These are phyloP conservation scores for Logfia minima DNA, from an alignment of 129 eudicot species.

Conservation along the genomic window DNA sequence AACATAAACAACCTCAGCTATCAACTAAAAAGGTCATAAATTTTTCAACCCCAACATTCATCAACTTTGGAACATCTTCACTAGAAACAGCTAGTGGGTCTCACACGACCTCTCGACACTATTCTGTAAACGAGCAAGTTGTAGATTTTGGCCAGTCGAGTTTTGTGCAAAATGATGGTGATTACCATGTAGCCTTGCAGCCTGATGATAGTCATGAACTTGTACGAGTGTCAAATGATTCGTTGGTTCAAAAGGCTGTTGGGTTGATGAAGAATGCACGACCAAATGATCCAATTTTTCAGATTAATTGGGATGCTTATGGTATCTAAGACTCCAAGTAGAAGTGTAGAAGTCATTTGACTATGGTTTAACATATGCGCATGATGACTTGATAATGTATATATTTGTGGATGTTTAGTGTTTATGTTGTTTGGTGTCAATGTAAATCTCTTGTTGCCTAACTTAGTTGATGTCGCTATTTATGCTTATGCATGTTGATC, in stretches of 20 bases:
- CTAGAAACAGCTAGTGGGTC: slow-evolving; percentile 16
- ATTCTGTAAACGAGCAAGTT: background rate
- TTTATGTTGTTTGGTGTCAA: background rate
- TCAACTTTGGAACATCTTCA: slow-evolving; percentile 21
- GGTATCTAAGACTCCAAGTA: background rate
- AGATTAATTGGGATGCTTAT: slow-evolving; percentile 43
- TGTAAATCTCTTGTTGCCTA: background rate
- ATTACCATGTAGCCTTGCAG: slow-evolving; percentile 38
- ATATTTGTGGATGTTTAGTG: background rate
- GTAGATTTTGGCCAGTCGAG: slow-evolving; percentile 4
- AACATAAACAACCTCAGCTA: background rate
- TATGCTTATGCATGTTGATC: background rate
- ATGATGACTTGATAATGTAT: background rate
- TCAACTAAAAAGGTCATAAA: slow-evolving; percentile 4
- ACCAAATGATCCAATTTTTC: slow-evolving; percentile 42
- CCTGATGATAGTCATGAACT: slow-evolving; percentile 29
- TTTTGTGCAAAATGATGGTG: slow-evolving; percentile 17
- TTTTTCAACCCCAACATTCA: background rate
- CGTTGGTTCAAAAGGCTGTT: slow-evolving; percentile 33
- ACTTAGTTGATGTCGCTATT: background rate
- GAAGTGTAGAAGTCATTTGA: background rate
- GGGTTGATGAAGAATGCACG: slow-evolving; percentile 41
- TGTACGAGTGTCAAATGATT: slow-evolving; percentile 31
- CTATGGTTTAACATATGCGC: background rate
- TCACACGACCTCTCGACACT: slow-evolving; percentile 10